These are phyloP conservation scores for Cenococcum geophilum DNA, from an alignment of 495 filamentous ascomycete genomes.

Conservation along the genomic window DNA sequence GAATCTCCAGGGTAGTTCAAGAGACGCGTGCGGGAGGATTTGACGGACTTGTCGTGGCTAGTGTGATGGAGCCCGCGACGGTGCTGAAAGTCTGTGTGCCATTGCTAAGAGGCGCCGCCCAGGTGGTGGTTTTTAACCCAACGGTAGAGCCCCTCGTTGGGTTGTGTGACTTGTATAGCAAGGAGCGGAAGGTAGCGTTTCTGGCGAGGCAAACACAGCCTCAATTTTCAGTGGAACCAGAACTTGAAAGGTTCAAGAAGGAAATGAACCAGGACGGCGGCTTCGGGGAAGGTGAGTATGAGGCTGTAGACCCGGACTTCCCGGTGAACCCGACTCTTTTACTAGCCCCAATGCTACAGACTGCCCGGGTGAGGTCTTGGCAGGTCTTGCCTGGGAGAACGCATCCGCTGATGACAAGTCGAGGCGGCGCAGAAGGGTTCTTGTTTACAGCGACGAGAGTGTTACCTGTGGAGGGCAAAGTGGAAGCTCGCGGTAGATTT, in stretches of 20 bases:
- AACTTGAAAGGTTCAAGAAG: slow-evolving; percentile 13
- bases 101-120: slow-evolving; percentile 72
- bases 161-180: slow-evolving; percentile 73
- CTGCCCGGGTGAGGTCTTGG: slow-evolving; percentile 65
- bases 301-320: slow-evolving; percentile 60
- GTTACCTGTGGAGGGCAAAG: slow-evolving; percentile 65
- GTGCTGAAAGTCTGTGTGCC: slow-evolving; percentile 69
- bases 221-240: background rate
- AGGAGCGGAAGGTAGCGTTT: slow-evolving; percentile 67
- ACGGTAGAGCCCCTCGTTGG: slow-evolving; percentile 68
- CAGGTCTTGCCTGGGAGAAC: slow-evolving; percentile 90
- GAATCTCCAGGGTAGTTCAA: slow-evolving; percentile 60
- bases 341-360: slow-evolving; percentile 73
- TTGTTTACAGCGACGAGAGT: slow-evolving; percentile 79
- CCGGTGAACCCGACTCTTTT: slow-evolving; percentile 76
- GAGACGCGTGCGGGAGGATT: slow-evolving; percentile 69
- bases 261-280: background rate
- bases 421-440: slow-evolving; percentile 85
- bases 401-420: slow-evolving; percentile 85
- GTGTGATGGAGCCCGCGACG: slow-evolving; percentile 68
- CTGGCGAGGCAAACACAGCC: slow-evolving; percentile 33
- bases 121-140: slow-evolving; percentile 77
- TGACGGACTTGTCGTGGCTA: slow-evolving; percentile 75
- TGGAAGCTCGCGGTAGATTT: slow-evolving; percentile 75
- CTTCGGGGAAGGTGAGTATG: slow-evolving; percentile 11